Conservation (phyloP, 1,139 yeast genomes). For the Saccharomyces hybrid region DNA sequence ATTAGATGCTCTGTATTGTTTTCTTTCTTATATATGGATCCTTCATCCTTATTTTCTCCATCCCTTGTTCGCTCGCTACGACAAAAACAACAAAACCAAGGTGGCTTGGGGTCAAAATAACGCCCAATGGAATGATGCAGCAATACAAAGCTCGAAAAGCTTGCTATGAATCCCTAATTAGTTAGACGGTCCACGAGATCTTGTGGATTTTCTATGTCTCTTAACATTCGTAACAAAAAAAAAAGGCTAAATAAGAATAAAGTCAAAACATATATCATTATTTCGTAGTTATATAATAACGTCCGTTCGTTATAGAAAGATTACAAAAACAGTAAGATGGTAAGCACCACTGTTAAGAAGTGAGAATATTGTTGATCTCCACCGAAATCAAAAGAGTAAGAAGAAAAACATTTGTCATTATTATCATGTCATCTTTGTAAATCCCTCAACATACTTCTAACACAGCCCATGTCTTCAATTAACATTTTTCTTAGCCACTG, state of each 20-base stretch:
- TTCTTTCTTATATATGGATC: not conserved
- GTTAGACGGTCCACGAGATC: too few relatives aligned
- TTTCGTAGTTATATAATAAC: not conserved
- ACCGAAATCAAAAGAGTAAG: not conserved
- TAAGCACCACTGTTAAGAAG: not conserved
- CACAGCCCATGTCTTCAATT: constrained; percentile 31
- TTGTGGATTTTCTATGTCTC: too few relatives aligned
- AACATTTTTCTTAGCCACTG: constrained; percentile 31
- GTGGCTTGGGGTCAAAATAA: not conserved
- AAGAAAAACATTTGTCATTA: not conserved
- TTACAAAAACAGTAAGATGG: not conserved
- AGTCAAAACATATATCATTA: not conserved
- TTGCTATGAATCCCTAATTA: too few relatives aligned
- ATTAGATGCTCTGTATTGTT: not conserved
- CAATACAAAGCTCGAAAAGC: too few relatives aligned
- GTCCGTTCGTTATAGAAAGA: not conserved
- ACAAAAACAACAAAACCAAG: not conserved
- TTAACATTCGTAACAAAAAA: too few relatives aligned
- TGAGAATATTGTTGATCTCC: not conserved
- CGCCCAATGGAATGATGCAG: too few relatives aligned
- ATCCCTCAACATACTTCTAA: constrained; percentile 26
- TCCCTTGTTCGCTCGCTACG: not conserved
- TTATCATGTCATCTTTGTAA: constrained; percentile 11
- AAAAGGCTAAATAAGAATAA: not conserved
- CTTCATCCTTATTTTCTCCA: not conserved